Percentiles rank a stretch among this genome's conserved stretches.
phyloP scores from a whole-genome alignment of 176 grass and related monocot genomes.

The Alloteropsis semialata region DNA sequence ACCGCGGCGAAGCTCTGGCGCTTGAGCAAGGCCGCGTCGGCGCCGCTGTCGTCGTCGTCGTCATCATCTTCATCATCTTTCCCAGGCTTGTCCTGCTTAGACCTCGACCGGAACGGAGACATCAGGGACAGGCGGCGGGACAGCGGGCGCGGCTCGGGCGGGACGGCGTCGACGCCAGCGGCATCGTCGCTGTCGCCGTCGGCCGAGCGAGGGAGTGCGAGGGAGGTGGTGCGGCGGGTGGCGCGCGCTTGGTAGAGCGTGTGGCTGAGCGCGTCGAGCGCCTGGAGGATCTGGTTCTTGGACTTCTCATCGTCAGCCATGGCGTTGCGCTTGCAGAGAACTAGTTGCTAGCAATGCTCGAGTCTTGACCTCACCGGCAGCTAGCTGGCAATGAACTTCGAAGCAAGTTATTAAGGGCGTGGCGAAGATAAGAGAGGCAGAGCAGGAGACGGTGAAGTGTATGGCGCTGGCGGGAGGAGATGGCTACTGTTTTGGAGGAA shows the following conservation, averaged over 20 bases:
- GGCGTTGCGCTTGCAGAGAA: background rate
- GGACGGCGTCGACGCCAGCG: background rate
- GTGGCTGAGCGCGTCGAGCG: slow-evolving; percentile 80
- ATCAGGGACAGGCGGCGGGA: slow-evolving; percentile 71
- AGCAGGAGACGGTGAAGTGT: slow-evolving; percentile 32
- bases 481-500: slow-evolving; percentile 52
- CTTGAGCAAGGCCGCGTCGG: slow-evolving; percentile 11
- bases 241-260: slow-evolving; percentile 74
- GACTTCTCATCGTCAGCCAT: slow-evolving; percentile 57
- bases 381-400: background rate
- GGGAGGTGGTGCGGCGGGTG: slow-evolving; percentile 61
- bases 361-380: too few species aligned
- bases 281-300: slow-evolving; percentile 63
- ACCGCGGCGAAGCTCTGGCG: slow-evolving; percentile 39
- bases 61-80: background rate
- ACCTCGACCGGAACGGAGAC: slow-evolving; percentile 69
- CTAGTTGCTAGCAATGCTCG: background rate
- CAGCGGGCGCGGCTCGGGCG: slow-evolving; percentile 14
- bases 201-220: slow-evolving; percentile 54
- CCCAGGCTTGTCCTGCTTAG: slow-evolving; percentile 36
- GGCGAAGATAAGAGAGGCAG: slow-evolving; percentile 13
- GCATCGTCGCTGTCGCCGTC: background rate
- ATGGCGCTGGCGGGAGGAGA: slow-evolving; percentile 24
- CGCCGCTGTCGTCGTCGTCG: background rate
- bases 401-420: background rate